Evolutionary conservation across 1,284 basidiomycete species (phyloP), one percentile per base, ranked within the genome.

Genomic region (Malassezia pachydermatis): DNA sequence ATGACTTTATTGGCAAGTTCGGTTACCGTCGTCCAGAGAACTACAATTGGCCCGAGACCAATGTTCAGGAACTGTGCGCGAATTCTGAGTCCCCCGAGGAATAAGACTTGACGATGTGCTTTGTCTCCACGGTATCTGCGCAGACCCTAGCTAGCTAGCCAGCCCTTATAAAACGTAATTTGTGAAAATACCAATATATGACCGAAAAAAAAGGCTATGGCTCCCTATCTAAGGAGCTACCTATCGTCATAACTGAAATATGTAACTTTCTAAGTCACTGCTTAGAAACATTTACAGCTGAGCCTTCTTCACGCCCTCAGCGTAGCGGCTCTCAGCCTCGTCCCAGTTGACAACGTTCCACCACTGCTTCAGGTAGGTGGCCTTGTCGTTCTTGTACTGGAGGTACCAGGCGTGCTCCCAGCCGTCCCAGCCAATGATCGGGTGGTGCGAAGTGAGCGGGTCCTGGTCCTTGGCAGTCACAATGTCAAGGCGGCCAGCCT

Each of bases 401-500:
- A 67, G 62, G 59, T 70, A 70, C 60, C 61, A 67, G 38, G 65
- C 85, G 74, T 88, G 86, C 74, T 88, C 86, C 90, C 94, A 96
- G 68, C 95, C 86, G 75, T 98, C 94, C 60, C 96, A 83, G 53
- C 92, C 94, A 69, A 98, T 81, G 70, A 98, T 82, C 30, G 92
- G 89, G 28, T 80, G 78, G 75, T 90, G 86, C 73, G 77, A 68
- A 58, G 94, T 79, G 45, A 96, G 77, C 42, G 94, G 94, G 73
- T 98, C 94, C 77, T 98, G 94, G 78, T 98, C 95, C 29, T 88
- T 76, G 23, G 92, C 95, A 32, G 89, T 90, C 48, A 84, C 51
- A 13, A 62, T 59, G 54, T 92, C 88, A 36, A 96, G 81, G 73
- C 80, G 83, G 75, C 84, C 58, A 41, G 54, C 60, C 55, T 63